Percentiles rank a stretch among this genome's conserved stretches.
These are phyloP conservation scores for Saitozyma podzolica DNA, from an alignment of 768 basidiomycete species.

Conservation along the genomic window DNA sequence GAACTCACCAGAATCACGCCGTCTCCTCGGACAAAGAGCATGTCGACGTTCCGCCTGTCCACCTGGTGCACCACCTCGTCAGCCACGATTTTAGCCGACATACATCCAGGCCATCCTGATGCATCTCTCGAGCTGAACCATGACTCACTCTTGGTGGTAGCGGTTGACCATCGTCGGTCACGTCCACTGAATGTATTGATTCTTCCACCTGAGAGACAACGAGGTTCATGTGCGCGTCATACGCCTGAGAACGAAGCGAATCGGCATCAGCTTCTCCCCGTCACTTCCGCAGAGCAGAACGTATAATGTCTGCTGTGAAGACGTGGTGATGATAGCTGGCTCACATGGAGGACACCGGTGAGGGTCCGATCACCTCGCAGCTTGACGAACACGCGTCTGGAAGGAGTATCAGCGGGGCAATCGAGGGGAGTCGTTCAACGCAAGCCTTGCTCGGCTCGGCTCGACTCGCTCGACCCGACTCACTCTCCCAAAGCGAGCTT, in stretches of 20 bases:
- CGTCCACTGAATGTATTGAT: constrained; percentile 92
- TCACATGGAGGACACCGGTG: constrained; percentile 85
- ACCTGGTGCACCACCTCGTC: constrained; percentile 15
- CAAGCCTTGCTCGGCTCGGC: background rate
- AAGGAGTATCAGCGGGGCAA: background rate
- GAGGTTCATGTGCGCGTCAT: constrained; percentile 99
- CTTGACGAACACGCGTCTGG: constrained; percentile 87
- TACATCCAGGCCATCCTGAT: background rate
- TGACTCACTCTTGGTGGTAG: constrained; percentile 53
- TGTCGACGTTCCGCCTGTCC: constrained; percentile 75
- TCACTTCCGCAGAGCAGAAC: constrained; percentile 3
- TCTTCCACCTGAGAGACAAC: constrained; percentile 98
- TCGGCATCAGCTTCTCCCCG: background rate
- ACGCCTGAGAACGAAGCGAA: constrained; percentile 65
- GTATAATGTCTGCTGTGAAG: constrained; percentile 14
- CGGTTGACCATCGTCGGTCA: constrained; percentile 62
- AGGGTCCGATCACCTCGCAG: constrained; percentile 75
- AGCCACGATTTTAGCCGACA: background rate
- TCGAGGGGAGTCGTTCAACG: background rate
- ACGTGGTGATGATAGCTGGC: constrained; percentile 36
- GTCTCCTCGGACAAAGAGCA: constrained; percentile 97
- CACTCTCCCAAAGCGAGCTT: constrained; percentile 87
- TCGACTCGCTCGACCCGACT: constrained; percentile 9
- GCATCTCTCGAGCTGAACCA: background rate
- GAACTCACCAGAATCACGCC: constrained; percentile 82